phyloP scores from a whole-genome alignment of 208 protist genomes.

The Trypanosoma vivax region DNA sequence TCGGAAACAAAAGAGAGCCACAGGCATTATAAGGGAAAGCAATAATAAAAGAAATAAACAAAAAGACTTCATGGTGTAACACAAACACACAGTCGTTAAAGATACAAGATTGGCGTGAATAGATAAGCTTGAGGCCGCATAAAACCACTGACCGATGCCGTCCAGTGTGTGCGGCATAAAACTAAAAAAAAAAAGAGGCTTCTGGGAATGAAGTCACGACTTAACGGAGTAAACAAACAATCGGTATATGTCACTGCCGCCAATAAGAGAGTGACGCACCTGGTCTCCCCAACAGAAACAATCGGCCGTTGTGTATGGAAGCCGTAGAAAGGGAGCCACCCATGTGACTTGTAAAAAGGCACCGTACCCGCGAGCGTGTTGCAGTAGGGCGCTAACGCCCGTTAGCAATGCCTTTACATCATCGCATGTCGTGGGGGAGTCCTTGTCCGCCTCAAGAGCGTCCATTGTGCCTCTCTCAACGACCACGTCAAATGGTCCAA shows the following conservation, averaged over 20 bases:
- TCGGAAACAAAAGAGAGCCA: too few species aligned
- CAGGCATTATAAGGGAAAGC: too few species aligned
- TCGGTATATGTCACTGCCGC: conserved; percentile 77
- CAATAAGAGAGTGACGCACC: conserved; percentile 36
- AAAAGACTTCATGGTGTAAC: too few species aligned
- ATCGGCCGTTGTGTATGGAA: conserved; percentile 53
- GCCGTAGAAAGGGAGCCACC: conserved; percentile 68
- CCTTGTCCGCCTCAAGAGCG: conserved; percentile 63
- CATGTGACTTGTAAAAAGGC: conserved; percentile 81
- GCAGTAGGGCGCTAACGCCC: conserved; percentile 50
- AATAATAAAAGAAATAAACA: too few species aligned
- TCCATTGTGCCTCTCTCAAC: conserved; percentile 88
- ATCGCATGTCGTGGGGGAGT: conserved; percentile 28
- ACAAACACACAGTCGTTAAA: too few species aligned
- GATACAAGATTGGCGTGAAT: too few species aligned
- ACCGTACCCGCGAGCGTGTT: conserved; percentile 26
- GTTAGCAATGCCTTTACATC: conserved; percentile 65
- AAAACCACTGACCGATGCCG: too few species aligned
- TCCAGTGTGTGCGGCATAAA: too few species aligned
- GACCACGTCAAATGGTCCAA: conserved; percentile 71
- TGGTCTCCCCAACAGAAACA: conserved; percentile 56
- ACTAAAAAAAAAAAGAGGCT: background rate
- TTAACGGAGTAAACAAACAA: conserved; percentile 52
- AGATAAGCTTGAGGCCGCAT: too few species aligned
- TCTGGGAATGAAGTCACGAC: background rate